Conservation (phyloP, 495 filamentous ascomycete genomes). For the Daldinia bambusicola region DNA sequence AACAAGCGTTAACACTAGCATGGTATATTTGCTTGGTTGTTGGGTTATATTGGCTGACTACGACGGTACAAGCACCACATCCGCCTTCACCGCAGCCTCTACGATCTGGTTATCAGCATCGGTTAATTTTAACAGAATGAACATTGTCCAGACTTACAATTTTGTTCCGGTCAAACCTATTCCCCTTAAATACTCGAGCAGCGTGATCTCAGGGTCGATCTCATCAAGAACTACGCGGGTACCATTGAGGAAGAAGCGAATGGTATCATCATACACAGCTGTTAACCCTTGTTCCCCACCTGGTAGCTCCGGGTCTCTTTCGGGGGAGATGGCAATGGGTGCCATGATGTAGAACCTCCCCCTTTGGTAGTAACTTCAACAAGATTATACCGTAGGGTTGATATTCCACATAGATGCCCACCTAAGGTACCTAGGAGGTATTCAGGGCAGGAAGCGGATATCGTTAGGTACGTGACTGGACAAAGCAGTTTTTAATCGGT, state of each 20-base stretch:
- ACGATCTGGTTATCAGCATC: slow-evolving; percentile 44
- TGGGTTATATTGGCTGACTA: slow-evolving; percentile 90
- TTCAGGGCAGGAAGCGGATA: slow-evolving; percentile 2
- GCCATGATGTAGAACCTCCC: slow-evolving; percentile 52
- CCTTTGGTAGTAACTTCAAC: neutral
- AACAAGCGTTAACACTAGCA: slow-evolving; percentile 91
- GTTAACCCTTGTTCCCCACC: slow-evolving; percentile 45
- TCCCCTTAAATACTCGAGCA: slow-evolving; percentile 90
- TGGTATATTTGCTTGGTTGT: slow-evolving; percentile 92
- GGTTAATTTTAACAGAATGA: slow-evolving; percentile 32
- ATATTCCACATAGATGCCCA: slow-evolving; percentile 9
- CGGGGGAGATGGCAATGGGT: slow-evolving; percentile 57
- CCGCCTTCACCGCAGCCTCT: slow-evolving; percentile 94
- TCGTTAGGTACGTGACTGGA: neutral
- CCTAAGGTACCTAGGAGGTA: neutral
- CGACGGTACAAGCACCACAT: slow-evolving; percentile 96
- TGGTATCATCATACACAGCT: slow-evolving; percentile 59
- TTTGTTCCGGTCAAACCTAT: slow-evolving; percentile 85
- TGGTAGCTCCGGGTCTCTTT: slow-evolving; percentile 44
- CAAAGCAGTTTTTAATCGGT: neutral
- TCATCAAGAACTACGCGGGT: slow-evolving; percentile 87
- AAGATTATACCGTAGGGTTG: slow-evolving; percentile 8
- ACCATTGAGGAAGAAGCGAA: slow-evolving; percentile 94
- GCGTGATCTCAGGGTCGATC: slow-evolving; percentile 88
- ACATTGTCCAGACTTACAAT: slow-evolving; percentile 52